A percentile compares a stretch with the other conserved stretches of the same genome.
These are phyloP conservation scores for Actinomortierella wolfii DNA, from an alignment of 371 early-diverging fungal genomes.

Conservation along the genomic window DNA sequence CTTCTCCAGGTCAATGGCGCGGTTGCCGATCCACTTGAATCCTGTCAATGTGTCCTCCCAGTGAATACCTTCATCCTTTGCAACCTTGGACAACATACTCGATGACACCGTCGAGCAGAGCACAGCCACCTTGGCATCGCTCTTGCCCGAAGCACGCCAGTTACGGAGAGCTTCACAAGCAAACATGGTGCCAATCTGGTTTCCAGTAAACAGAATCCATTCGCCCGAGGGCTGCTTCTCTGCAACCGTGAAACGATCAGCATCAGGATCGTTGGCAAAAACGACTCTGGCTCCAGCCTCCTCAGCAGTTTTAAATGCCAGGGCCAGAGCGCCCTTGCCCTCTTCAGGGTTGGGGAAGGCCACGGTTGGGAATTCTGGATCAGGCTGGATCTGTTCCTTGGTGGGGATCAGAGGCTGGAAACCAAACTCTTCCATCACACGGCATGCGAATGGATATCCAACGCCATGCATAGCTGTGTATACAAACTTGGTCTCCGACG, in stretches of 20 bases:
- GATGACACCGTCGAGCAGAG: constrained; percentile 92
- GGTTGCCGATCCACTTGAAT: constrained; percentile 96
- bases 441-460: constrained; percentile 77
- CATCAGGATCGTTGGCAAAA: constrained; percentile 98
- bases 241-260: constrained; percentile 93
- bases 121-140: constrained; percentile 70
- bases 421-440: constrained; percentile 71
- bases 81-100: constrained; percentile 81
- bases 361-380: constrained; percentile 95
- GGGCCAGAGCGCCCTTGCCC: constrained; percentile 79
- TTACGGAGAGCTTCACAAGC: constrained; percentile 75
- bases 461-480: constrained; percentile 99
- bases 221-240: constrained; percentile 73
- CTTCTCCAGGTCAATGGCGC: constrained; percentile 65
- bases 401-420: constrained; percentile 70
- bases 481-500: constrained; percentile 66
- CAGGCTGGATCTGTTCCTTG: constrained; percentile 74
- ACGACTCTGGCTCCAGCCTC: constrained; percentile 63
- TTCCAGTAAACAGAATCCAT: constrained; percentile 89
- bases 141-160: constrained; percentile 56
- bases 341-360: constrained; percentile 95
- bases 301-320: constrained; percentile 82
- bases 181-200: constrained; percentile 90
- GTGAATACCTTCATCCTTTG: constrained; percentile 74
- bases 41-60: constrained; percentile 94